Percentiles rank a stretch among this genome's conserved stretches.
These are phyloP conservation scores for Peltaster fructicola DNA, from an alignment of 2,329 filamentous ascomycete species.

Conservation along the genomic window DNA sequence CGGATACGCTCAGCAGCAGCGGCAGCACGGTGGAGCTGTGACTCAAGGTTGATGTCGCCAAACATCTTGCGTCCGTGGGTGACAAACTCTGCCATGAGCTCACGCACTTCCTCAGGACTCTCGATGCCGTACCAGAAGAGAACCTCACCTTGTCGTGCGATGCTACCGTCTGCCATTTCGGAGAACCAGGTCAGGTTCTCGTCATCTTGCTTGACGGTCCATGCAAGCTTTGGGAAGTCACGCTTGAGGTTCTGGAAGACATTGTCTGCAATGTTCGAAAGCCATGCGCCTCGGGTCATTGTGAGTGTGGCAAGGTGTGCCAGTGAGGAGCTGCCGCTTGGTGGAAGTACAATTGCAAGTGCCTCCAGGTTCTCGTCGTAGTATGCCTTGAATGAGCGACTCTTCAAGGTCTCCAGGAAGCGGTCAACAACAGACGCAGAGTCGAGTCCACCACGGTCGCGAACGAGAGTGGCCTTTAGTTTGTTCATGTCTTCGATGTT, in stretches of 20 bases:
- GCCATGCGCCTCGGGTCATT: conserved; percentile 86
- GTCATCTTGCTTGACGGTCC: conserved; percentile 92
- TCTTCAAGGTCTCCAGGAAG: conserved; percentile 63
- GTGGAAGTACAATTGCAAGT: conserved; percentile 70
- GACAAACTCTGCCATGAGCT: conserved; percentile 72
- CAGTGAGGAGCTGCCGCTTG: conserved; percentile 47
- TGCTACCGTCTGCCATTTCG: conserved; percentile 85
- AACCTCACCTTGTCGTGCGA: conserved; percentile 62
- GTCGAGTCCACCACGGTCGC: conserved; percentile 67
- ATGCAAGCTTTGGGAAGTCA: conserved; percentile 76
- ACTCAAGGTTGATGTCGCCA: conserved; percentile 73
- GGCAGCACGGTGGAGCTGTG: conserved; percentile 63
- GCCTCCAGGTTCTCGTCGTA: conserved; percentile 90
- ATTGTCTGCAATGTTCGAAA: conserved; percentile 89
- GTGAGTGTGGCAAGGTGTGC: conserved; percentile 79
- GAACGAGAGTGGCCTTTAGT: conserved; percentile 65
- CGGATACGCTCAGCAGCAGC: conserved; percentile 46
- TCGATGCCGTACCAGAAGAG: conserved; percentile 94
- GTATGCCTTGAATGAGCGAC: conserved; percentile 75
- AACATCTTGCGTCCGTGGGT: conserved; percentile 72
- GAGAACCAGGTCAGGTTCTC: conserved; percentile 98
- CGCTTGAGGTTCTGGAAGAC: conserved; percentile 88
- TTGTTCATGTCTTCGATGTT: conserved; percentile 61
- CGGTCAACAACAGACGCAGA: conserved; percentile 69
- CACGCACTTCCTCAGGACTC: conserved; percentile 60